phyloP scores from a whole-genome alignment of 2,329 filamentous ascomycete species.

The Cyanodermella asteris region DNA sequence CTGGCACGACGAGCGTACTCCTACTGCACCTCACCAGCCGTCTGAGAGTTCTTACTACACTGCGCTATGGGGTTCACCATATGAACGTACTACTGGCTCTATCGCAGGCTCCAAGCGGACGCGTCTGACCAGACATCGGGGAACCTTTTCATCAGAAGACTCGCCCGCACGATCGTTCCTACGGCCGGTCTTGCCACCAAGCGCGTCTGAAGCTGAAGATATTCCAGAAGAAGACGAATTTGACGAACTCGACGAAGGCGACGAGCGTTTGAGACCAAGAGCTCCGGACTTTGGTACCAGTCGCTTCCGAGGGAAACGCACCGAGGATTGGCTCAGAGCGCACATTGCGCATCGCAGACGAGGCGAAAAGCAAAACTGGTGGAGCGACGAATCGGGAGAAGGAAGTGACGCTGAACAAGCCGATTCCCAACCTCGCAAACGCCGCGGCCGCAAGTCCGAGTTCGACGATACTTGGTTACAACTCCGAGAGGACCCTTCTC shows the following conservation, averaged over 20 bases:
- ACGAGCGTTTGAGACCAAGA: too few species aligned
- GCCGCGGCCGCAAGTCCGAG: too few species aligned
- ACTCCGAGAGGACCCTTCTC: too few species aligned
- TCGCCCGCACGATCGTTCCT: constrained; percentile 10
- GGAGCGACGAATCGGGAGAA: constrained; percentile 51
- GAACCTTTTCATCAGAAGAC: constrained; percentile 13
- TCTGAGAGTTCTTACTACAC: constrained; percentile 39
- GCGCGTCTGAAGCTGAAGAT: too few species aligned
- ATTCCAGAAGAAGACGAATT: too few species aligned
- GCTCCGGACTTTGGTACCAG: constrained; percentile 7
- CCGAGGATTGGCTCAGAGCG: constrained; percentile 69
- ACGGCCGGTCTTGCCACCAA: constrained; percentile 6
- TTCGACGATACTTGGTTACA: too few species aligned
- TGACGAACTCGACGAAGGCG: too few species aligned
- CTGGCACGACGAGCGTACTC: too few species aligned
- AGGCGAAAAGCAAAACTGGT: constrained; percentile 57
- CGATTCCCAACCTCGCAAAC: too few species aligned
- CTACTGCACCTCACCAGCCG: constrained; percentile 19
- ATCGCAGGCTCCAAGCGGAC: too few species aligned
- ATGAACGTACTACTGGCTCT: constrained; percentile 53
- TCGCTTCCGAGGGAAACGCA: constrained; percentile 31
- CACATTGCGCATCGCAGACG: constrained; percentile 52
- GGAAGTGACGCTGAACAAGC: constrained; percentile 36
- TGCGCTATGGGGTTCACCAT: constrained; percentile 81
- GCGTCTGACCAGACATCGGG: constrained; percentile 23